A percentile compares a stretch with the other conserved stretches of the same genome.
Evolutionary conservation across 1,139 yeast genomes (phyloP).

Genomic region (Diutina ranongensis): DNA sequence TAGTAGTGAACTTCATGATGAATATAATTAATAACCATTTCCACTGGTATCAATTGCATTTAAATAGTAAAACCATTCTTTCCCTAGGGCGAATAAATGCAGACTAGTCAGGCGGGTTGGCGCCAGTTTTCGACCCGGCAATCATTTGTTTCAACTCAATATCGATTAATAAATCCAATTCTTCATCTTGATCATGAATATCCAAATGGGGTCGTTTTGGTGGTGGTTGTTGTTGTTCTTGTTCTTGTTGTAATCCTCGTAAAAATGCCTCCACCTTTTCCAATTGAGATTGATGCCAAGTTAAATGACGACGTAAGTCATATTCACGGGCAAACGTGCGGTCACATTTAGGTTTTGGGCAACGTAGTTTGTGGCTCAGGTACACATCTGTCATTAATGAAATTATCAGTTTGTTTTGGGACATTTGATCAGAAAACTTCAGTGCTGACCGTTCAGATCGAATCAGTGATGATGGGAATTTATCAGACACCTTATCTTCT

Average conservation of each 20-base stretch:
- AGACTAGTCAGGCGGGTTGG: not conserved
- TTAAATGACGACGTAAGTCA: constrained; percentile 41
- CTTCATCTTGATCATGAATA: not conserved
- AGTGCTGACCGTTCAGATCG: constrained; percentile 15
- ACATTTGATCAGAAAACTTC: constrained; percentile 13
- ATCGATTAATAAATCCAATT: constrained; percentile 1
- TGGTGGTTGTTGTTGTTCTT: not conserved
- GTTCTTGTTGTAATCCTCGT: constrained; percentile 15
- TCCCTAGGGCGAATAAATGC: not conserved
- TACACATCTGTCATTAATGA: constrained; percentile 14
- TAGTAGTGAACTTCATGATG: not conserved
- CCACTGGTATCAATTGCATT: too few relatives aligned
- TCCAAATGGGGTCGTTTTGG: not conserved
- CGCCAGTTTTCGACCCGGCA: not conserved
- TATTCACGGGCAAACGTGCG: constrained; percentile 34
- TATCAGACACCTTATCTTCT: not conserved
- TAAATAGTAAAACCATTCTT: not conserved
- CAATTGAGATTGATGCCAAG: constrained; percentile 39
- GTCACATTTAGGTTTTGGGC: constrained; percentile 37
- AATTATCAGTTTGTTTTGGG: constrained; percentile 27
- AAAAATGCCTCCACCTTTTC: constrained; percentile 23
- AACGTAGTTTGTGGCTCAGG: constrained; percentile 22
- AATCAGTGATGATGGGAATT: constrained; percentile 11
- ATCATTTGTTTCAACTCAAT: not conserved
- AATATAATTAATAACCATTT: too few relatives aligned